Evolutionary conservation across 768 basidiomycete genomes (phyloP), one percentile per base, ranked within the genome.

Genomic region (Naganishia randhawae): DNA sequence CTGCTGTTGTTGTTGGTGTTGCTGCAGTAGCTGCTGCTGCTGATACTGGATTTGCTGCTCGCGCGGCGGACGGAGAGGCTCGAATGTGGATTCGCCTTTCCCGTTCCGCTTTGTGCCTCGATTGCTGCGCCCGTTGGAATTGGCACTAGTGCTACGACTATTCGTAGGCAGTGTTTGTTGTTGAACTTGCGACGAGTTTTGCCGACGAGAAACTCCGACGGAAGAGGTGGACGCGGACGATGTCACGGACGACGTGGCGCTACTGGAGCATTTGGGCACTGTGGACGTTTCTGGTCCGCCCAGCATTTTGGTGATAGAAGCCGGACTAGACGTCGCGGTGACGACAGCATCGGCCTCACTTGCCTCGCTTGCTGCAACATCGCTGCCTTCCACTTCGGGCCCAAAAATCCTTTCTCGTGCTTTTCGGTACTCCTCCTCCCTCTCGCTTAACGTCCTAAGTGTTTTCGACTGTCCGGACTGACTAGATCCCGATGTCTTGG

Each of bases 331-430:
- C 1, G 57, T 39, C 19, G 57, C 57, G n/a, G 57, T 61, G 16
- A 11, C n/a, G 2, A 39, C 10, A 25, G n/a, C 35, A 16, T 68
- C 67, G 13, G 48, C 48, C 14, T 48, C 66, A n/a, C 25, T 32
- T 35, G 39, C 16, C 3, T 61, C 61, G 41, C n/a, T 50, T n/a
- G 3, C 45, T 31, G 29, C 33, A 33, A 39, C 66, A 48, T 50
- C 53, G 32, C 10, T 14, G 55, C 53, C 39, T 27, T 45, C 55
- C 19, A 16, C 62, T 13, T 65, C 65, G n/a, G 16, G 35, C 11
- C 63, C 69, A 37, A 70, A 70, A 29, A 70, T 70, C 50, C 69
- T 69, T 61, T 71, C 70, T 37, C 70, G 41, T 5, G 66, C 70
- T 52, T 63, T 27, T 19, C 42, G 22, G 37, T 68, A 67, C 50